Evolutionary conservation across 345 rosid species (phyloP).

Genomic region (Brassica juncea): DNA sequence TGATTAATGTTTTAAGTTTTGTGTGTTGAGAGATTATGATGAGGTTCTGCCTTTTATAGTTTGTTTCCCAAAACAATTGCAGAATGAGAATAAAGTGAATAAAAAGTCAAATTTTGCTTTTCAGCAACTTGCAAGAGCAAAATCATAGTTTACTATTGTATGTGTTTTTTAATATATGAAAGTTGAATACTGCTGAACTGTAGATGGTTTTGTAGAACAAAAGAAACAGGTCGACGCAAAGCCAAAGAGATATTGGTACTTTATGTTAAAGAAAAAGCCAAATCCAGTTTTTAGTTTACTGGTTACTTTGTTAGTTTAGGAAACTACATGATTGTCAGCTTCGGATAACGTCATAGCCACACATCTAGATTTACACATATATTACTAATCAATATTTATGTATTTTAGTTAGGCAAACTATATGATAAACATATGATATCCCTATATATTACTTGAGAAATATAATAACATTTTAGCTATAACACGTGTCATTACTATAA

Average conservation of each 20-base stretch:
- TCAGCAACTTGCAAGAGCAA: constrained; percentile 13
- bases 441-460: too few relatives aligned
- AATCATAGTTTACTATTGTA: neutral
- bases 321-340: neutral
- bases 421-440: too few relatives aligned
- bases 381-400: too few relatives aligned
- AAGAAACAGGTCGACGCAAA: constrained; percentile 7
- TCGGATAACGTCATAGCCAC: too few relatives aligned
- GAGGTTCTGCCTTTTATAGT: constrained; percentile 23
- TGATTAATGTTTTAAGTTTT: constrained; percentile 25
- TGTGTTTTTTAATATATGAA: neutral
- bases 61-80: neutral
- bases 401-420: too few relatives aligned
- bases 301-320: constrained; percentile 18
- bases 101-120: constrained; percentile 20
- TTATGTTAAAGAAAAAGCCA: neutral
- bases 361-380: too few relatives aligned
- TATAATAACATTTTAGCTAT: too few relatives aligned
- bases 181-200: constrained; percentile 6
- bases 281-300: constrained; percentile 1
- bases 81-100: neutral
- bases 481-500: too few relatives aligned
- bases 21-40: neutral
- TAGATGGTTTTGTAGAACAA: constrained; percentile 21
- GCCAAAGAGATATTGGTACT: neutral